Conservation (phyloP, 129 eudicot species). For the Tagetes patula region DNA sequence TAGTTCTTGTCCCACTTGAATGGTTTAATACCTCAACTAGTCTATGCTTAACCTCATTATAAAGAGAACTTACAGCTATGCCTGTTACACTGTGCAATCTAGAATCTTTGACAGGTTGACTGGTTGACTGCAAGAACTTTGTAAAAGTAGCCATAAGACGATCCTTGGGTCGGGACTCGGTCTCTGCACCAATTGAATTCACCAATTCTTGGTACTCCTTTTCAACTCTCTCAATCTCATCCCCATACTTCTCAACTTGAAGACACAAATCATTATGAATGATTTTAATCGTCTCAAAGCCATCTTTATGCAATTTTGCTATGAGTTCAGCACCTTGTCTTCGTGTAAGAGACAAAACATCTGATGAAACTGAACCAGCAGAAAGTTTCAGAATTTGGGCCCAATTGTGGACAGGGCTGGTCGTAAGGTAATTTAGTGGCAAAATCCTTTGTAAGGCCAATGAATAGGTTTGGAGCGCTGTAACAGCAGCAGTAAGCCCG, state of each 20-base stretch:
- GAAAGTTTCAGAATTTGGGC: constrained; percentile 76
- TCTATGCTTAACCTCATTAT: constrained; percentile 66
- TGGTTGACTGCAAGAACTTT: constrained; percentile 58
- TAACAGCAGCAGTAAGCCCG: constrained; percentile 70
- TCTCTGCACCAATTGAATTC: constrained; percentile 68
- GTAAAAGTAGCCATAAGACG: constrained; percentile 62
- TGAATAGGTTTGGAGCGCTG: constrained; percentile 82
- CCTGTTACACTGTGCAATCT: constrained; percentile 43
- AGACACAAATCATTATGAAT: constrained; percentile 71
- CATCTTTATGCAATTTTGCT: constrained; percentile 42
- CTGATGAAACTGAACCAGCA: constrained; percentile 62
- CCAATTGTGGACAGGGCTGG: constrained; percentile 93
- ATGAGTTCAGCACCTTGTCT: constrained; percentile 85
- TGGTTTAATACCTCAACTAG: constrained; percentile 53
- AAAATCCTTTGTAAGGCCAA: constrained; percentile 81
- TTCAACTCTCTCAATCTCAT: constrained; percentile 77
- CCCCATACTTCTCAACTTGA: constrained; percentile 71
- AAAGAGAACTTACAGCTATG: constrained; percentile 62
- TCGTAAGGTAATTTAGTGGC: constrained; percentile 84
- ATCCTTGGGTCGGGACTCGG: constrained; percentile 67
- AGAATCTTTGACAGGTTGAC: constrained; percentile 30
- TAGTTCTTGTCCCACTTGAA: constrained; percentile 39
- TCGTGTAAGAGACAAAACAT: constrained; percentile 54
- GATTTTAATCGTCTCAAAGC: constrained; percentile 46
- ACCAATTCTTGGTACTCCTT: constrained; percentile 65